Conservation (phyloP, 2,329 filamentous ascomycete species). For the Aspergillus sp. region DNA sequence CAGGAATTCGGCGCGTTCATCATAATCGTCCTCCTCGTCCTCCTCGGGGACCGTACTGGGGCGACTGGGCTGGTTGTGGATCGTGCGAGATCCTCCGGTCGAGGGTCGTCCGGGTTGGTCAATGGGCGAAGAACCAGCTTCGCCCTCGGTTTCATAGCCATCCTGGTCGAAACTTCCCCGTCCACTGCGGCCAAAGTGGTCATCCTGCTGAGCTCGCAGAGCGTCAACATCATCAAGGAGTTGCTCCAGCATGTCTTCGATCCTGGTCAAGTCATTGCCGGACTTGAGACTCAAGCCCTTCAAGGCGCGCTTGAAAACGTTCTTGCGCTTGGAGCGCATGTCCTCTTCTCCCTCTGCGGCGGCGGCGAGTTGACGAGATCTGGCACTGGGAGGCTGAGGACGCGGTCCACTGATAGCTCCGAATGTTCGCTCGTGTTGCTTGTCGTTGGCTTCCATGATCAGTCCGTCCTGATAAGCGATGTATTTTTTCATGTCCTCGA, state of each 20-base stretch:
- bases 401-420: conserved; percentile 79
- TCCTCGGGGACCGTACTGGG: conserved; percentile 85
- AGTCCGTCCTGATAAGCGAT: conserved; percentile 84
- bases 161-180: conserved; percentile 57
- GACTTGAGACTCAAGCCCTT: conserved; percentile 85
- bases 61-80: conserved; percentile 62
- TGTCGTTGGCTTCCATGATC: conserved; percentile 79
- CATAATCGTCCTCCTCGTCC: conserved; percentile 66
- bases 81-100: conserved; percentile 34
- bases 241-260: conserved; percentile 87
- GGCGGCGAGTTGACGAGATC: conserved; percentile 45
- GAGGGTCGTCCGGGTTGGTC: conserved; percentile 66
- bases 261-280: conserved; percentile 76
- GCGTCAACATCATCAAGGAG: conserved; percentile 87
- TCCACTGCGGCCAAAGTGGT: conserved; percentile 21
- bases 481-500: conserved; percentile 90
- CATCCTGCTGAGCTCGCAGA: conserved; percentile 55
- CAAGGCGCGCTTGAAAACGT: conserved; percentile 88
- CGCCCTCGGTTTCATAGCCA: conserved; percentile 78
- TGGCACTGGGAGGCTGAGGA: conserved; percentile 65
- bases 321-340: conserved; percentile 71
- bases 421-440: conserved; percentile 80
- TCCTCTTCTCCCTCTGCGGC: conserved; percentile 51
- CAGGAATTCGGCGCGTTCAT: conserved; percentile 42
- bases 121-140: conserved; percentile 67